Evolutionary conservation across 768 basidiomycete species (phyloP).

Genomic region (Megacollybia marginata): DNA sequence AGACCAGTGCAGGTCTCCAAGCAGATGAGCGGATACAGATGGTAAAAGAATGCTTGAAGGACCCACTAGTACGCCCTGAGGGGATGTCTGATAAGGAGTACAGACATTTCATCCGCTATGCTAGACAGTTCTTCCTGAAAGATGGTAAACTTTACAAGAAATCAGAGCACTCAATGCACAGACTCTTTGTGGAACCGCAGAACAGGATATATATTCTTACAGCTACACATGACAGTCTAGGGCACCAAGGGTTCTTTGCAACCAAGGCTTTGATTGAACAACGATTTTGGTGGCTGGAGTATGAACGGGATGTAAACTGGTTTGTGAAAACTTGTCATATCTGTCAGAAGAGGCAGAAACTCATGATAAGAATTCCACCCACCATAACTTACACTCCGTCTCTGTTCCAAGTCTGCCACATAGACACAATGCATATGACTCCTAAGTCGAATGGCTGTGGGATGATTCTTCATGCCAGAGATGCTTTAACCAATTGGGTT

Average conservation of each 20-base stretch:
- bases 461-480: too few relatives aligned
- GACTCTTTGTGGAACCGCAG: background rate
- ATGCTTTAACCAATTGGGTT: too few relatives aligned
- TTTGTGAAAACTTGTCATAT: slow-evolving; percentile 27
- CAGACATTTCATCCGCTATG: background rate
- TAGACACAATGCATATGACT: slow-evolving; percentile 32
- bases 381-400: slow-evolving; percentile 13
- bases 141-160: background rate
- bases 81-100: background rate
- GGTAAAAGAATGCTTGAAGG: too few relatives aligned
- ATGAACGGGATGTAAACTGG: slow-evolving; percentile 18
- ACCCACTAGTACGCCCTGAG: background rate
- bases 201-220: background rate
- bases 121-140: background rate
- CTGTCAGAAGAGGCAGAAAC: slow-evolving; percentile 23
- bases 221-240: slow-evolving; percentile 3
- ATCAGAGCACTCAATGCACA: background rate
- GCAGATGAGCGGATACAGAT: too few relatives aligned
- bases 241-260: slow-evolving; percentile 16
- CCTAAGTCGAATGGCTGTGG: slow-evolving; percentile 2
- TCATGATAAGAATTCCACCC: slow-evolving; percentile 17
- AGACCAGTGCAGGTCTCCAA: too few relatives aligned
- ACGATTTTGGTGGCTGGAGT: slow-evolving; percentile 25
- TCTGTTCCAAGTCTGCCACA: slow-evolving; percentile 23
- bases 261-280: background rate